phyloP scores from a whole-genome alignment of 1,284 basidiomycete genomes.

The Heterobasidion annosum region DNA sequence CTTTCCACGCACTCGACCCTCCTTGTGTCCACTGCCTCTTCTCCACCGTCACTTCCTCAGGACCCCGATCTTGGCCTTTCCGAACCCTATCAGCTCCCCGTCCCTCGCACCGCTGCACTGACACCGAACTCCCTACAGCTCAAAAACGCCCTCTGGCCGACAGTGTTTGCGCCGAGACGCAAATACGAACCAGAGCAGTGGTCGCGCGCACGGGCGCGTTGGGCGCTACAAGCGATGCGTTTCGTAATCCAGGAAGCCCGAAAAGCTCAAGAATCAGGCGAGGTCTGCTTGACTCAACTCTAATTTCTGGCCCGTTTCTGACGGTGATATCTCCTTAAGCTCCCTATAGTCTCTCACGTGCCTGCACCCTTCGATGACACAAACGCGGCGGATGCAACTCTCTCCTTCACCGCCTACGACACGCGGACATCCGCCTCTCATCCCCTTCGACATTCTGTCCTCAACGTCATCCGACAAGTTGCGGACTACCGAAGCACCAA shows the following conservation, averaged over 20 bases:
- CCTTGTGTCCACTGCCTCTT: conserved; percentile 35
- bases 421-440: conserved; percentile 59
- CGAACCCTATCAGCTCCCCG: conserved; percentile 44
- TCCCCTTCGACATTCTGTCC: conserved; percentile 75
- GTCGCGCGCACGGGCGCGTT: conserved; percentile 54
- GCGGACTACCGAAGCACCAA: conserved; percentile 45
- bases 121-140: conserved; percentile 57
- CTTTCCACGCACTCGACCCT: conserved; percentile 36
- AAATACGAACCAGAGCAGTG: conserved; percentile 64
- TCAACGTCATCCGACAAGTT: conserved; percentile 67
- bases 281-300: conserved; percentile 32
- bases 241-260: conserved; percentile 41
- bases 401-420: conserved; percentile 56
- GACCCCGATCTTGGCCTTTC: conserved; percentile 27
- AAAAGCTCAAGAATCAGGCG: conserved; percentile 37
- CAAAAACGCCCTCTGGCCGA: conserved; percentile 77
- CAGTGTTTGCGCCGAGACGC: conserved; percentile 63
- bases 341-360: conserved; percentile 73
- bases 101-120: conserved; percentile 68
- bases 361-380: conserved; percentile 45
- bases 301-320: neutral
- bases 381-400: conserved; percentile 21
- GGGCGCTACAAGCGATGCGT: conserved; percentile 68
- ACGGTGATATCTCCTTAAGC: conserved; percentile 26
- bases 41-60: conserved; percentile 17